Evolutionary conservation across 495 filamentous ascomycete species (phyloP).

Genomic region (Penicillium malachiteum): DNA sequence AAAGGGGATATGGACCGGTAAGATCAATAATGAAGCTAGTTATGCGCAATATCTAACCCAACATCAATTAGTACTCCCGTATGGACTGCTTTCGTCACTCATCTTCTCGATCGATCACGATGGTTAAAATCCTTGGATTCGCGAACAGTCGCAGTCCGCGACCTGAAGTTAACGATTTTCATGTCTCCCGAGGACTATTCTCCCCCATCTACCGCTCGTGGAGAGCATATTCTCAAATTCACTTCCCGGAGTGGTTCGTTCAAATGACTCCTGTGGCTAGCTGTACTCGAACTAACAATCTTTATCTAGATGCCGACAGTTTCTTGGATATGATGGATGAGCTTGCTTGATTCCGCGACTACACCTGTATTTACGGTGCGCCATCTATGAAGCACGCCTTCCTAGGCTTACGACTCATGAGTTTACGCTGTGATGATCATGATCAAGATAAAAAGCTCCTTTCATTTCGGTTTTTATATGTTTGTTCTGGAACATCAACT

Average conservation of each 20-base stretch:
- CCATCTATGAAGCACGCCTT: not conserved
- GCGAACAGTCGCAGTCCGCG: constrained; percentile 58
- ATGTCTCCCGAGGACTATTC: constrained; percentile 53
- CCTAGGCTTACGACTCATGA: constrained; percentile 16
- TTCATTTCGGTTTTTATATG: not conserved
- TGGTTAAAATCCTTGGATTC: constrained; percentile 56
- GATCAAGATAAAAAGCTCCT: constrained; percentile 18
- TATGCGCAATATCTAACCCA: not conserved
- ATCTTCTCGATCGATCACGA: constrained; percentile 50
- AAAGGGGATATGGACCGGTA: constrained; percentile 43
- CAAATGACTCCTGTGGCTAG: not conserved
- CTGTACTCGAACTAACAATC: not conserved
- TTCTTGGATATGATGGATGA: constrained; percentile 32
- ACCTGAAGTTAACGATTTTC: constrained; percentile 62
- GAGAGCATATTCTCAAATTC: constrained; percentile 44
- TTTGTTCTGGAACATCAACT: not conserved
- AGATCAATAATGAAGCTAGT: not conserved
- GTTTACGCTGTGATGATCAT: constrained; percentile 22
- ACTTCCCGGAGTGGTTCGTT: constrained; percentile 29
- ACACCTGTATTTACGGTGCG: not conserved
- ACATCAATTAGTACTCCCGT: constrained; percentile 50
- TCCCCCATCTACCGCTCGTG: constrained; percentile 31
- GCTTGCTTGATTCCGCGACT: constrained; percentile 7
- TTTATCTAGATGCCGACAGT: constrained; percentile 35
- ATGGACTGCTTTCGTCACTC: constrained; percentile 76